Conservation (phyloP, 331 rosid genomes). For the Erythrophleum ivorense region DNA sequence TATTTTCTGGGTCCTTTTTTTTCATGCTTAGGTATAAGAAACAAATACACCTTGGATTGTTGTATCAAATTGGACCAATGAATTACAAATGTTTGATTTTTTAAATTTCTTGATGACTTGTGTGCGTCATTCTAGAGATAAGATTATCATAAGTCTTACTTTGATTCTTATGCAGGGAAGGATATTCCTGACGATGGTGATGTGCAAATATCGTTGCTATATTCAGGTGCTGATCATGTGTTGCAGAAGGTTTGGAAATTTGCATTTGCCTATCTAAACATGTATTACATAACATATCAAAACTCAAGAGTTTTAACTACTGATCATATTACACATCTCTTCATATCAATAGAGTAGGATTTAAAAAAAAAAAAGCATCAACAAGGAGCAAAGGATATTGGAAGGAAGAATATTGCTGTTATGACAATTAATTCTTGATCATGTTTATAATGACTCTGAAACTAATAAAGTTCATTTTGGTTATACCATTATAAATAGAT, state of each 20-base stretch:
- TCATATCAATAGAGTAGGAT: neutral
- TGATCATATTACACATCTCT: neutral
- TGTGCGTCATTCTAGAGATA: constrained; percentile 19
- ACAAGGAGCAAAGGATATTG: neutral
- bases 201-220: constrained; percentile 63
- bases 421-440: neutral
- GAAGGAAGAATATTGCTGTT: constrained; percentile 6
- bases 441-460: neutral
- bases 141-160: constrained; percentile 21
- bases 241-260: constrained; percentile 56
- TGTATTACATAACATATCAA: neutral
- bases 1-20: neutral
- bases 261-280: neutral
- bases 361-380: too few relatives aligned
- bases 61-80: constrained; percentile 29
- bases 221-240: constrained; percentile 79
- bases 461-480: neutral
- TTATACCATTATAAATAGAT: neutral
- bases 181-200: constrained; percentile 70
- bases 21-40: constrained; percentile 17
- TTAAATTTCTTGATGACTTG: constrained; percentile 9
- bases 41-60: constrained; percentile 4
- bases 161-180: constrained; percentile 61
- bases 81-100: neutral
- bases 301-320: neutral